Evolutionary conservation across 257 asterid genomes (phyloP).

Genomic region (Gentiana dahurica): DNA sequence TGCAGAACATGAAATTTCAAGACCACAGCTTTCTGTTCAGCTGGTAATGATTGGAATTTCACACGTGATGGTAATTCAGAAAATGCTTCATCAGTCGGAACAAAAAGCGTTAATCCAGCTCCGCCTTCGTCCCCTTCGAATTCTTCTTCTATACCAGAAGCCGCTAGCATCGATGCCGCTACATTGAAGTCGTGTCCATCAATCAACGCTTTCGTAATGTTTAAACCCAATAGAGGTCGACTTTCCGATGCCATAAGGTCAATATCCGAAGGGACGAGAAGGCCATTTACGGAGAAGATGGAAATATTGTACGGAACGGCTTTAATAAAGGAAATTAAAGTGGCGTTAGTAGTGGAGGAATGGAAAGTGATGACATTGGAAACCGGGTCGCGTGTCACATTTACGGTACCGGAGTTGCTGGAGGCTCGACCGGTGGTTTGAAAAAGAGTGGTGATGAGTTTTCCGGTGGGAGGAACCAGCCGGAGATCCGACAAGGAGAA

Average conservation of each 20-base stretch:
- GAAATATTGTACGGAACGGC: slow-evolving; percentile 56
- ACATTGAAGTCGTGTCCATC: slow-evolving; percentile 83
- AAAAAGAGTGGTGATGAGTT: slow-evolving; percentile 56
- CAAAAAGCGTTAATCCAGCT: slow-evolving; percentile 77
- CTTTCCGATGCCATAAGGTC: slow-evolving; percentile 80
- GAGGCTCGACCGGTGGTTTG: slow-evolving; percentile 74
- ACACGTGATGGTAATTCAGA: slow-evolving; percentile 53
- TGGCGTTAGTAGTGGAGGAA: slow-evolving; percentile 62
- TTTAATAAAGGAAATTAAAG: slow-evolving; percentile 33
- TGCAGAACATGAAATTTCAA: slow-evolving; percentile 71
- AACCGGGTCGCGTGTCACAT: slow-evolving; percentile 40
- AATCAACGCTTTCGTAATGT: slow-evolving; percentile 60
- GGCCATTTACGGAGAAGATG: slow-evolving; percentile 36
- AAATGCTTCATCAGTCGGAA: slow-evolving; percentile 75
- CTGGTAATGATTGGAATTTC: slow-evolving; percentile 61
- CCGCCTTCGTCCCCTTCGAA: slow-evolving; percentile 71
- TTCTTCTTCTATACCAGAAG: slow-evolving; percentile 74
- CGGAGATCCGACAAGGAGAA: slow-evolving; percentile 54
- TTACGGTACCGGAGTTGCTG: slow-evolving; percentile 45
- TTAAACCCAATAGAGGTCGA: slow-evolving; percentile 67
- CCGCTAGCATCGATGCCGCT: slow-evolving; percentile 75
- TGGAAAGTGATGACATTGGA: slow-evolving; percentile 35
- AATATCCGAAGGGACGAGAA: slow-evolving; percentile 44
- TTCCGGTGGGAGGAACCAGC: slow-evolving; percentile 43
- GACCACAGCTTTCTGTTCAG: slow-evolving; percentile 61